Conservation (phyloP, 768 basidiomycete genomes). For the Artomyces pyxidatus region DNA sequence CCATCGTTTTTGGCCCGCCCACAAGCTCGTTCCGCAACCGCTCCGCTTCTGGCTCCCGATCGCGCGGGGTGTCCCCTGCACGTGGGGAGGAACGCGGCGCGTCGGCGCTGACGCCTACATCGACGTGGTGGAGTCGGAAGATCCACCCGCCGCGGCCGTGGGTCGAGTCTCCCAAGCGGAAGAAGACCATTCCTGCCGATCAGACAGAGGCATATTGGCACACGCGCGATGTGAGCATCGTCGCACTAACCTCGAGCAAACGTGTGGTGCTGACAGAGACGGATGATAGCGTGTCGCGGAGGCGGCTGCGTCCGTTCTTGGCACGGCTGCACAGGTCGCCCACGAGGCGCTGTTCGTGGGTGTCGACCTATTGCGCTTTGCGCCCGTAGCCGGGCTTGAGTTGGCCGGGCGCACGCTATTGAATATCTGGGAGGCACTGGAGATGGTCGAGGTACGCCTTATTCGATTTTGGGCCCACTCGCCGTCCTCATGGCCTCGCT, state of each 20-base stretch:
- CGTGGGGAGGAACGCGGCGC: constrained; percentile 3
- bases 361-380: constrained; percentile 38
- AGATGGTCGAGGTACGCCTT: constrained; percentile 45
- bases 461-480: neutral
- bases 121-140: constrained; percentile 19
- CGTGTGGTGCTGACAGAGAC: neutral
- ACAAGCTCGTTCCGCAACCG: constrained; percentile 11
- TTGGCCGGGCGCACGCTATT: constrained; percentile 45
- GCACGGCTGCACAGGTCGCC: constrained; percentile 30
- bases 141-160: constrained; percentile 19
- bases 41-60: constrained; percentile 3
- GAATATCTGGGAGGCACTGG: constrained; percentile 56
- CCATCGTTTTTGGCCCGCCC: constrained; percentile 1
- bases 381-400: constrained; percentile 48
- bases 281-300: constrained; percentile 18
- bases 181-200: constrained; percentile 19
- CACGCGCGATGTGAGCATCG: constrained; percentile 20
- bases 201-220: constrained; percentile 22
- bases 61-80: neutral
- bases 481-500: neutral
- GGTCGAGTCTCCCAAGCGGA: constrained; percentile 16
- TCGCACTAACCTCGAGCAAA: neutral
- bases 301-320: constrained; percentile 29
- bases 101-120: constrained; percentile 3
- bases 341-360: constrained; percentile 38